Evolutionary conservation across 495 filamentous ascomycete genomes (phyloP), one percentile per base, ranked within the genome.

Genomic region (Niebla homalea): DNA sequence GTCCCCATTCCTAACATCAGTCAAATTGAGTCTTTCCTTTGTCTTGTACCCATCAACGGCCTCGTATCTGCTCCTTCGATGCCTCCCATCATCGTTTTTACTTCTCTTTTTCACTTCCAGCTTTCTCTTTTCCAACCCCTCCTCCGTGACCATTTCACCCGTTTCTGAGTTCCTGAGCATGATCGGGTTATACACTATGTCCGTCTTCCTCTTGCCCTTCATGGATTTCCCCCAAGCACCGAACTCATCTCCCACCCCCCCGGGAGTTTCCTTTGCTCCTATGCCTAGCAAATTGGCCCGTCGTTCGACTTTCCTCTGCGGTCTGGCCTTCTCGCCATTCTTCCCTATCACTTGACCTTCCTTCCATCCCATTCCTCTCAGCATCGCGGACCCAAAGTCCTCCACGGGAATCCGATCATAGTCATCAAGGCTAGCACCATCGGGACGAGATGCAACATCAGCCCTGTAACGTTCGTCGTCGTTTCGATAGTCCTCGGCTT

Each of bases 321-420:
- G 62, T 21, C 59, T 66, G n/a, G 62, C 62, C 25, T 64, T 57
- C 3, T 67, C 59, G 18, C 72, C 67, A 12, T 76, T 72, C 60
- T 75, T 74, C 6, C 80, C 82, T 22, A 86, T 67, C 19, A 74
- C 64, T 51, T 90, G 78, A 1, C 89, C 90, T 51, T 95, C 86
- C 59, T 84, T 84, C 90, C 89, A 96, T 4, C 92, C 92, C 80
- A 95, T 93, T 11, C 87, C 86, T 6, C 87, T 77, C 22, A 99
- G 73, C 45, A 97, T 66, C 2, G 86, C 87, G 20, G 85, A 81
- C 29, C 90, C 92, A 58, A 97, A 99, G 51, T 94, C 87, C 52
- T 96, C 92, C 35, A 97, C 87, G 0, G 93, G 90, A 11, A 94
- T 77, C 4, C 81, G 78, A 23, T 78, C 81, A 65, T 99, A 99